Evolutionary conservation across 2,329 filamentous ascomycete species (phyloP), one percentile per base, ranked within the genome.

Genomic region (Apiospora marii): DNA sequence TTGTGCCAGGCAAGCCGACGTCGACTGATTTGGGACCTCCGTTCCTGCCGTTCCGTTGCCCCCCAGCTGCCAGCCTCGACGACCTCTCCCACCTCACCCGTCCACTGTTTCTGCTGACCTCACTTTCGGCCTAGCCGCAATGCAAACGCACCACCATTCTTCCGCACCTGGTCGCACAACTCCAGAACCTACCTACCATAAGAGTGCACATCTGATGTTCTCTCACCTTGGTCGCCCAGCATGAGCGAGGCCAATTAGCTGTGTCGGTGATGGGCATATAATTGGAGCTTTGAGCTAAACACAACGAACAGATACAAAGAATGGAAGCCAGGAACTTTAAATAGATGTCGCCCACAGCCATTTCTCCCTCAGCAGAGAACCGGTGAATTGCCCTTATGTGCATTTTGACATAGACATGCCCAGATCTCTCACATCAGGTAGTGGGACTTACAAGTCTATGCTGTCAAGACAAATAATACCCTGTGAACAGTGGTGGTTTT

Each of bases 41-140:
- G 58, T 64, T 41, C 58, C 58, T 64, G 58, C 58, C 58, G 58
- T 64, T 64, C 58, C 58, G 58, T 64, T 6, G 34, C 22, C 53
- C 53, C 34, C 58, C 37, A 41, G 37, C 37, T 41, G 37, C 58
- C 34, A 64, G 34, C n/a, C 34, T 64, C 34, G 58, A 64, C n/a
- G 58, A 41, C 58, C 58, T 64, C 58, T 64, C 34, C 34, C 34
- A 64, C 58, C 58, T 41, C 34, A 41, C 12, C 58, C 58, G 58
- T 64, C 30, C 16, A 22, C 53, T 30, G 53, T 37, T 19, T 19
- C 8, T 61, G 53, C 53, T 64, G 53, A 61, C 53, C 30, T 37
- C 30, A 4, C 16, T 61, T n/a, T 61, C 30, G 53, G 53, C 16
- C 53, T 61, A 61, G 30, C 53, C 53, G 53, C 53, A 61, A 61